A percentile compares a stretch with the other conserved stretches of the same genome.
Conservation (phyloP, 805 yeast genomes). For the Lachancea sp. region DNA sequence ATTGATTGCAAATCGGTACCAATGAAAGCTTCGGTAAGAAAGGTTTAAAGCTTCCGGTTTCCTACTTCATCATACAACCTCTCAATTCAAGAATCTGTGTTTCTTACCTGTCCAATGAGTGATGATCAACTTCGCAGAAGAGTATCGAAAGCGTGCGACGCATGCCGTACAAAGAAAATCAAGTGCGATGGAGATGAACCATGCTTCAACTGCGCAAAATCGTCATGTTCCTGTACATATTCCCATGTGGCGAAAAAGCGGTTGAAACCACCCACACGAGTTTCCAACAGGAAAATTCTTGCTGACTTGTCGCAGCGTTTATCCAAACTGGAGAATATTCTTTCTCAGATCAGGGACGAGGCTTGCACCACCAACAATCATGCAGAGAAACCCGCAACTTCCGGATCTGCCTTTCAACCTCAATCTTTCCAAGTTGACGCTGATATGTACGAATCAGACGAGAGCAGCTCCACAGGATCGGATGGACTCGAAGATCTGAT, state of each 20-base stretch:
- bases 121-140: constrained; percentile 5
- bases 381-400: not conserved
- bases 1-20: no score
- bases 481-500: not conserved
- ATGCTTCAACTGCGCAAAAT: constrained; percentile 17
- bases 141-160: constrained; percentile 8
- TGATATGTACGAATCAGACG: not conserved
- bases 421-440: not conserved
- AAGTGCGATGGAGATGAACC: constrained; percentile 23
- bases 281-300: constrained; percentile 4
- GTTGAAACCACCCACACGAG: constrained; percentile 3
- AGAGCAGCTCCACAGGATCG: not conserved
- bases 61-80: no score
- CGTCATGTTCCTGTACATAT: constrained; percentile 11
- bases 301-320: constrained; percentile 5
- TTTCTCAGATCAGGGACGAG: constrained; percentile 3
- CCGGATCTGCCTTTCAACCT: not conserved
- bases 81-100: no score
- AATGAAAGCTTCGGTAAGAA: no score
- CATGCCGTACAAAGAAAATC: constrained; percentile 6
- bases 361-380: not conserved
- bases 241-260: constrained; percentile 3
- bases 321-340: constrained; percentile 2
- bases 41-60: no score
- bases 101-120: not conserved